phyloP scores from a whole-genome alignment of 768 basidiomycete genomes.

The Hemileccinum impolitum region DNA sequence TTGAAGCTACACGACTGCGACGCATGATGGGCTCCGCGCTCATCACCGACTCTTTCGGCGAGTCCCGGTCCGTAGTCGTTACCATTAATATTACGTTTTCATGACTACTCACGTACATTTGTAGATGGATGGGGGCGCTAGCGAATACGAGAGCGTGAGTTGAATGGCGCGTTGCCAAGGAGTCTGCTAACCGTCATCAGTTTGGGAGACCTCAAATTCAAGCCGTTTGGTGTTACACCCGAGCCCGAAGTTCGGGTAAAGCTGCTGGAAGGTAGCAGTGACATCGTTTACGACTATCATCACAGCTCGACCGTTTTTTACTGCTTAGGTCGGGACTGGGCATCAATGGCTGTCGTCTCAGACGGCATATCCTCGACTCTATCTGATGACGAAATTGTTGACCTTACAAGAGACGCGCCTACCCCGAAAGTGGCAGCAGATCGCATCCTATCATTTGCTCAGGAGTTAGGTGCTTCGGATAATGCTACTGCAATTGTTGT shows the following conservation, averaged over 20 bases:
- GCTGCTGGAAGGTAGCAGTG: conserved; percentile 62
- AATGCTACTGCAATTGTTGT: conserved; percentile 91
- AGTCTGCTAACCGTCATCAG: conserved; percentile 36
- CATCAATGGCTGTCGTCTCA: conserved; percentile 85
- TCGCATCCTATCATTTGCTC: conserved; percentile 78
- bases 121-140: conserved; percentile 91
- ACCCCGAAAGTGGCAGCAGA: conserved; percentile 82
- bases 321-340: conserved; percentile 72
- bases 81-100: neutral
- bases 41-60: conserved; percentile 93
- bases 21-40: conserved; percentile 87
- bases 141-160: conserved; percentile 86
- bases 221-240: conserved; percentile 87
- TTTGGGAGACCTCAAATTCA: conserved; percentile 86
- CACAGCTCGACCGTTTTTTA: neutral
- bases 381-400: conserved; percentile 92
- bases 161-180: neutral
- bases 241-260: conserved; percentile 85
- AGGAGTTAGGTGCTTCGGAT: conserved; percentile 81
- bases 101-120: neutral
- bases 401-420: conserved; percentile 69
- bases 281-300: neutral
- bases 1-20: conserved; percentile 81
- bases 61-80: conserved; percentile 59
- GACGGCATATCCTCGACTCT: conserved; percentile 91